Evolutionary conservation across 2,329 filamentous ascomycete species (phyloP).

Genomic region (Talaromyces piceae): DNA sequence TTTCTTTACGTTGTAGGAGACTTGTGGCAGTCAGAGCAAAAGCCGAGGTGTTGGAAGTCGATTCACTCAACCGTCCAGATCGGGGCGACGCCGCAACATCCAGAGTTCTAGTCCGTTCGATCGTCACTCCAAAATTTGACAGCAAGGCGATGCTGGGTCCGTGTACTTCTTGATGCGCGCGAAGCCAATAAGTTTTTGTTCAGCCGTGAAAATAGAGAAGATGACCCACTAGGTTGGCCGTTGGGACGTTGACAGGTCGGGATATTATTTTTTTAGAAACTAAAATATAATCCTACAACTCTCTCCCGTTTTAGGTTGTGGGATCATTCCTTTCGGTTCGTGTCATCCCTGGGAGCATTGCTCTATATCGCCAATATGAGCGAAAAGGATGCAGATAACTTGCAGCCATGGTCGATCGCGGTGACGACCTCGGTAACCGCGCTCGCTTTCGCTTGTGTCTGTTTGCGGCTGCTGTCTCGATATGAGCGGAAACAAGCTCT

Average conservation of each 20-base stretch:
- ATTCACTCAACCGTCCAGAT: too few species aligned
- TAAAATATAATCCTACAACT: not conserved
- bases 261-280: too few species aligned
- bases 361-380: not conserved
- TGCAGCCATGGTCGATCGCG: constrained; percentile 39
- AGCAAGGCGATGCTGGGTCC: not conserved
- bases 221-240: not conserved
- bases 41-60: not conserved
- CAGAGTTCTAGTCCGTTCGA: not conserved
- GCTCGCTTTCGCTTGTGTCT: constrained; percentile 33
- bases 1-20: too few species aligned
- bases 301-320: not conserved
- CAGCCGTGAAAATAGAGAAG: too few species aligned
- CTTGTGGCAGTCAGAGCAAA: not conserved
- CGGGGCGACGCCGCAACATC: not conserved
- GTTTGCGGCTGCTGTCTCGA: constrained; percentile 37
- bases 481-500: constrained; percentile 37
- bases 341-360: too few species aligned
- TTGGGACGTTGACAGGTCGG: too few species aligned
- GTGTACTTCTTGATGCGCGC: not conserved
- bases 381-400: constrained; percentile 17
- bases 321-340: not conserved
- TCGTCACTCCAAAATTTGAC: not conserved
- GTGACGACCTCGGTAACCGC: constrained; percentile 38
- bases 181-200: not conserved